These are phyloP conservation scores for Panaeolus cyanescens DNA, from an alignment of 768 basidiomycete genomes.

Conservation along the genomic window DNA sequence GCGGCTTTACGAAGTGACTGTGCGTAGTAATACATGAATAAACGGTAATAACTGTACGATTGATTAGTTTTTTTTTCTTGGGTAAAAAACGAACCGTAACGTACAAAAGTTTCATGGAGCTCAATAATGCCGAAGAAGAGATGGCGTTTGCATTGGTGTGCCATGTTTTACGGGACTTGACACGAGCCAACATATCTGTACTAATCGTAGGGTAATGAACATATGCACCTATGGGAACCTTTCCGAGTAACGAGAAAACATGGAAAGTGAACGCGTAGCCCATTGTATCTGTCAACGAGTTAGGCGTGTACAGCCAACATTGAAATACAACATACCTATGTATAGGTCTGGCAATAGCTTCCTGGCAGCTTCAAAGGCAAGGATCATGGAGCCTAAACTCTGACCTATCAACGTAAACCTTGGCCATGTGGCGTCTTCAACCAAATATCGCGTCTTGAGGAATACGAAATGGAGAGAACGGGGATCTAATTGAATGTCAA, in stretches of 20 bases:
- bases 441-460: constrained; percentile 63
- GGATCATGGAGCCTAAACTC: constrained; percentile 82
- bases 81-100: constrained; percentile 4
- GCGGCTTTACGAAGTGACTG: constrained; percentile 69
- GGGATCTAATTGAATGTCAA: constrained; percentile 75
- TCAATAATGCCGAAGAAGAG: constrained; percentile 56
- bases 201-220: constrained; percentile 97
- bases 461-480: constrained; percentile 79
- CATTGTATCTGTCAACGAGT: constrained; percentile 78
- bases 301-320: not conserved
- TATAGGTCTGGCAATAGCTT: constrained; percentile 85
- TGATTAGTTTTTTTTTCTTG: constrained; percentile 2
- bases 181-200: constrained; percentile 88
- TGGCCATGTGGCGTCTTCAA: constrained; percentile 84
- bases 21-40: constrained; percentile 86
- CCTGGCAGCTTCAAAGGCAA: constrained; percentile 83
- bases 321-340: constrained; percentile 60
- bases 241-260: constrained; percentile 61
- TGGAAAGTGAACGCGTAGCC: constrained; percentile 96
- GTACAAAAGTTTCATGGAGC: constrained; percentile 64
- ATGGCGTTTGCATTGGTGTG: constrained; percentile 65
- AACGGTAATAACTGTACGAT: constrained; percentile 76
- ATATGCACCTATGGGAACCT: constrained; percentile 83
- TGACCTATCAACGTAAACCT: constrained; percentile 93
- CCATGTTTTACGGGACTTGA: constrained; percentile 55